Evolutionary conservation across 192 early-diverging fungal species (phyloP).

Genomic region (Coemansia reversa): DNA sequence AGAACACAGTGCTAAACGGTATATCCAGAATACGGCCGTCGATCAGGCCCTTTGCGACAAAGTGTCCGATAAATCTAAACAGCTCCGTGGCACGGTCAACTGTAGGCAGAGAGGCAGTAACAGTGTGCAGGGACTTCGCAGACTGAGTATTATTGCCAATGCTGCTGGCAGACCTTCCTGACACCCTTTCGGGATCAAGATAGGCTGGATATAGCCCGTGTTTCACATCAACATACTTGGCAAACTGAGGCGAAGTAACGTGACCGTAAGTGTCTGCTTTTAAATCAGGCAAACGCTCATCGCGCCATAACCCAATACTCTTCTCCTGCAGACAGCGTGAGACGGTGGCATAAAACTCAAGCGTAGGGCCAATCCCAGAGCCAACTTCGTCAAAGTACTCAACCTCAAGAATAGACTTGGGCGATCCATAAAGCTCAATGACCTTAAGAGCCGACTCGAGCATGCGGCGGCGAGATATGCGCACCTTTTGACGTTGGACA

Average conservation of each 20-base stretch:
- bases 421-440: slow-evolving; percentile 75
- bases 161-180: not conserved
- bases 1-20: slow-evolving; percentile 72
- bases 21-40: slow-evolving; percentile 86
- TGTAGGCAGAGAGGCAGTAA: slow-evolving; percentile 48
- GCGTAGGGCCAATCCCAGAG: slow-evolving; percentile 84
- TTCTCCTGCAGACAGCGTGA: slow-evolving; percentile 71
- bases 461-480: slow-evolving; percentile 72
- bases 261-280: not conserved
- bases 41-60: slow-evolving; percentile 85
- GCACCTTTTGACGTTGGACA: slow-evolving; percentile 85
- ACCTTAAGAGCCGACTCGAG: slow-evolving; percentile 83
- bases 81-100: slow-evolving; percentile 34
- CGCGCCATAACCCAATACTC: slow-evolving; percentile 66
- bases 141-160: not conserved
- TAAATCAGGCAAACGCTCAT: slow-evolving; percentile 33
- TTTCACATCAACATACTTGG: slow-evolving; percentile 48
- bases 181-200: not conserved
- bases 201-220: slow-evolving; percentile 61
- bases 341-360: slow-evolving; percentile 88
- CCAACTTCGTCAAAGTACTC: slow-evolving; percentile 94
- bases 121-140: not conserved
- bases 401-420: slow-evolving; percentile 77
- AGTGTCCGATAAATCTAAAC: slow-evolving; percentile 77
- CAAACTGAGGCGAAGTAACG: not conserved